Conservation (phyloP, 78 protist genomes). For the Dictyostelium intermedium region DNA sequence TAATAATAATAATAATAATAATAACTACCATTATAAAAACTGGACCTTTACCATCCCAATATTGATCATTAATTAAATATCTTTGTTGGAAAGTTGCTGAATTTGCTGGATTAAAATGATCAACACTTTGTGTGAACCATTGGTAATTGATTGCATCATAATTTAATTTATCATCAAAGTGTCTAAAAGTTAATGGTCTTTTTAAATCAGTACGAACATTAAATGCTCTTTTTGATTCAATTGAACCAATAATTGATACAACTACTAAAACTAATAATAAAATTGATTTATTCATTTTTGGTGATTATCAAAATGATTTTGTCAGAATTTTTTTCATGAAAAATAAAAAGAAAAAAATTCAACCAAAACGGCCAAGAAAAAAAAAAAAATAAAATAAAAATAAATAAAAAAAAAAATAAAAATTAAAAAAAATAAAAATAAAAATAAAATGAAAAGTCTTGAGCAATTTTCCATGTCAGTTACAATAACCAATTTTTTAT, state of each 20-base stretch:
- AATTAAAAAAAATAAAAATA: not conserved
- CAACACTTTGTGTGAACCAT: conserved; percentile 70
- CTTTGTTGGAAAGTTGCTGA: conserved; percentile 62
- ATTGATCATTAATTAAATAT: conserved; percentile 53
- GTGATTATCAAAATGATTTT: not conserved
- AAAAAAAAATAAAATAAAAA: not conserved
- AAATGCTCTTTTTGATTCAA: conserved; percentile 17
- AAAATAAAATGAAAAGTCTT: not conserved
- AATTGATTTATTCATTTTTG: conserved; percentile 18
- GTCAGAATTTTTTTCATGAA: not conserved
- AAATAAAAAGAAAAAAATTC: not conserved
- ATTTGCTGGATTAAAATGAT: conserved; percentile 37
- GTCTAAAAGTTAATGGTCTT: not conserved
- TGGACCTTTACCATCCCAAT: conserved; percentile 61
- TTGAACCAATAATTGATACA: not conserved
- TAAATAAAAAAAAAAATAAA: too few relatives aligned
- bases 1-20: not conserved
- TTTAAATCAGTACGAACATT: conserved; percentile 4
- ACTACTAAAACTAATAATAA: not conserved
- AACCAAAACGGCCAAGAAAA: not conserved
- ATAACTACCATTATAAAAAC: conserved; percentile 35
- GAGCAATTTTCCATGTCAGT: not conserved
- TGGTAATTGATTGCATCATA: conserved; percentile 6
- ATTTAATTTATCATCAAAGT: not conserved
- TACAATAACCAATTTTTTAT: not conserved